Base-by-base conservation (phyloP, 2,329 filamentous ascomycete species). In the Diaporthe velutina region DNA sequence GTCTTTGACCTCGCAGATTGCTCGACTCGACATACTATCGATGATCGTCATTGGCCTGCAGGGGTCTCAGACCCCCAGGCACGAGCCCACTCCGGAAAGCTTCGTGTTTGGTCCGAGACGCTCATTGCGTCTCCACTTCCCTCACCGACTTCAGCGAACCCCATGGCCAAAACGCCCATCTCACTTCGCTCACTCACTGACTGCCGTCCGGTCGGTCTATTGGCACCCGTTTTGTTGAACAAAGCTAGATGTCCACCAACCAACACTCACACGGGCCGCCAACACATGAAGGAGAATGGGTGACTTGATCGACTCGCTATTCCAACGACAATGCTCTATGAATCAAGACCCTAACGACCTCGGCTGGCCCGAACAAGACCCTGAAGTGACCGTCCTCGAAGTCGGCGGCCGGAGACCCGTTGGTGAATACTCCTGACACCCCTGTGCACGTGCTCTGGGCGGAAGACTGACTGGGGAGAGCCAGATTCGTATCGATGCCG, bases 221-320 rank as follows among this genome's bases (percentile, higher is more conserved):
- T 58, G 66, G 71, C 71, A 60, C 57, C 55, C 61, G 42, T 67
- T 67, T 67, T n/a, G 52, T 60, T 38, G 48, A 35, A 60, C 48
- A 30, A 52, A 66, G 55, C 28, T 57, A 54, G 61, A 74, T 74
- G 71, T 57, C 60, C 55, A 66, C 50, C 71, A 66, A 48, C 50
- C 61, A 57, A 57, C 67, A 52, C 66, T 22, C 67, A 61, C 57
- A 71, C 54, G 58, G 71, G 73, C 52, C 57, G 50, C 64, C 64
- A 67, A 45, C 61, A 68, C 50, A 54, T 42, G n/a, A 75, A 67
- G 61, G 58, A 73, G 64, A 61, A 75, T 75, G 74, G 71, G 71
- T 57, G 57, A 74, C 71, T 71, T 73, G 64, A 70, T 60, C 35
- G 71, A 73, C 42, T 70, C 71, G 57, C 52, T 73, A 28, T 70